Evolutionary conservation across 176 grass and related monocot genomes (phyloP), one percentile per base, ranked within the genome.

Genomic region (Saccharum officinarum): DNA sequence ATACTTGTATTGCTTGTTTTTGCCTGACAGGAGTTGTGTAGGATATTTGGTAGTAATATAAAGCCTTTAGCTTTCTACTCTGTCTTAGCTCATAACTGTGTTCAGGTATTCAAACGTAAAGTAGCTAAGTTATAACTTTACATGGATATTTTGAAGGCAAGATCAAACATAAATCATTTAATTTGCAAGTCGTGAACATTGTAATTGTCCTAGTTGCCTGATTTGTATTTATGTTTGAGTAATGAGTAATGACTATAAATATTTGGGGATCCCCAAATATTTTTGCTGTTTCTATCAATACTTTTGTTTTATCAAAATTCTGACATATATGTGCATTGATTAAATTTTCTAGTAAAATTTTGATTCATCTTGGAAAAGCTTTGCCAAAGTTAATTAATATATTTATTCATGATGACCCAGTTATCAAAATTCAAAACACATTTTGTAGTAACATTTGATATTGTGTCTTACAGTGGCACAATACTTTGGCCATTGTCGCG

Each of bases 161-260:
- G 17, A 31, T 68, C 60, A 47, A 81, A 40, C 16, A 17, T 11
- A 15, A 68, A 33, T 67, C 13, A 59, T 42, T 67, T 50, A 23
- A 9, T 75, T 67, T 30, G 1, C 8, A 23, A 57, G 37, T 75
- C n/a, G 0, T 26, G 25, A 61, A 46, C 55, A 4, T 64, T 44
- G 12, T 50, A 18, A 42, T 31, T 46, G 28, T 62, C 60, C 55
- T n/a, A 61, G 42, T 75, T 75, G 40, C 28, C 3, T 64, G 7
- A 37, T 83, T 75, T 65, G 42, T 33, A 74, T n/a, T 47, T 34
- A 16, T n/a, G 57, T 75, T 74, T 75, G 20, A 63, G 7, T 46
- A 66, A 66, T 49, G 46, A 15, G 46, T 49, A 49, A 16, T 66
- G 14, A 15, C 25, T 1, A 78, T 26, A 41, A 36, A 16, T 78